phyloP scores from a whole-genome alignment of 129 eudicot genomes.

The Tagetes erecta region DNA sequence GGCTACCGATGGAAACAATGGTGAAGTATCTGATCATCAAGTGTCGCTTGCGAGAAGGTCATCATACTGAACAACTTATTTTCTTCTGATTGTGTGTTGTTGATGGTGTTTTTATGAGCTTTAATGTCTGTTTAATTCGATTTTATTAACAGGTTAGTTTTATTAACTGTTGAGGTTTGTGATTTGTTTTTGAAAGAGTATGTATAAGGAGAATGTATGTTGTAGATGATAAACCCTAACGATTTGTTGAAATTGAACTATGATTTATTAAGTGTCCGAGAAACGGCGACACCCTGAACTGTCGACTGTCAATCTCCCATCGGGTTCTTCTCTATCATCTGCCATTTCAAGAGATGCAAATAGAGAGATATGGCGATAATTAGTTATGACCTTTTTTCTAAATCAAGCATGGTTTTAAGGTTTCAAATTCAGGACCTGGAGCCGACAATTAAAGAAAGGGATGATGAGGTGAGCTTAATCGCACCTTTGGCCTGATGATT shows the following conservation, averaged over 20 bases:
- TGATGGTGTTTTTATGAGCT: not conserved
- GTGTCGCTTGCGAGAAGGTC: constrained; percentile 26
- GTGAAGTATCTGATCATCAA: not conserved
- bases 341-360: no score
- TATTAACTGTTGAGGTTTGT: not conserved
- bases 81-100: not conserved
- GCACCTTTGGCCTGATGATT: no score
- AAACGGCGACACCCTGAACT: no score
- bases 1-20: constrained; percentile 17
- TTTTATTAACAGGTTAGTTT: not conserved
- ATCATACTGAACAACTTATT: not conserved
- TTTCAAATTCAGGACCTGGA: no score
- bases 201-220: not conserved
- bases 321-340: no score
- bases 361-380: no score
- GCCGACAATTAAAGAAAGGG: no score
- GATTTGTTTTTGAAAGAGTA: not conserved
- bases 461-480: no score
- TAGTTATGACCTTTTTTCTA: no score
- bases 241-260: not conserved
- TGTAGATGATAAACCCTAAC: not conserved
- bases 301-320: no score
- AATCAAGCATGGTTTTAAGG: no score
- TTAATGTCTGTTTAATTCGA: not conserved
- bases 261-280: not conserved